A percentile compares a stretch with the other conserved stretches of the same genome.
phyloP scores from a whole-genome alignment of 163 green algal genomes.

The Volvox carteri region DNA sequence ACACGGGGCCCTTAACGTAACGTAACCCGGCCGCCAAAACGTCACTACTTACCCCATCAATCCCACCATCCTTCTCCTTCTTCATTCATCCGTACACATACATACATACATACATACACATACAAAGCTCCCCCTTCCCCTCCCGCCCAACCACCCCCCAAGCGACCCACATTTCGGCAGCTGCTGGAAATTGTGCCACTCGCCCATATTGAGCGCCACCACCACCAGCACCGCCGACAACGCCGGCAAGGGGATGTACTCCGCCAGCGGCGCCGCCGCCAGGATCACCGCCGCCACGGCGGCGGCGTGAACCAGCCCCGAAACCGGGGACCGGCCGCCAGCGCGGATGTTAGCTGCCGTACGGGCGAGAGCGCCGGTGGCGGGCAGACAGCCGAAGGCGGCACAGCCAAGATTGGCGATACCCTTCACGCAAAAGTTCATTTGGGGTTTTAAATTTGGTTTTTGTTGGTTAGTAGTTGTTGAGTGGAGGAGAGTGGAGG shows the following conservation, averaged over 20 bases:
- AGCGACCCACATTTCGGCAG: conserved; percentile 49
- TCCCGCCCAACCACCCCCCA: background rate
- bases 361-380: conserved; percentile 54
- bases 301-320: conserved; percentile 54
- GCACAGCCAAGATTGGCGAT: conserved; percentile 55
- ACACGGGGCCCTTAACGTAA: too few species aligned
- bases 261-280: background rate
- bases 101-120: background rate
- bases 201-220: conserved; percentile 64
- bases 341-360: conserved; percentile 56
- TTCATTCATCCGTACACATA: background rate
- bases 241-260: conserved; percentile 59
- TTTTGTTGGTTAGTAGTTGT: too few species aligned
- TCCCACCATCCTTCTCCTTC: background rate
- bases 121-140: background rate
- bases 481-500: too few species aligned
- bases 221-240: conserved; percentile 56
- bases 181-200: conserved; percentile 62
- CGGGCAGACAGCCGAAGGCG: conserved; percentile 54
- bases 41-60: background rate
- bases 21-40: too few species aligned
- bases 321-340: conserved; percentile 50
- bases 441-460: too few species aligned
- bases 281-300: conserved; percentile 46
- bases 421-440: conserved; percentile 44